Percentiles rank a stretch among this genome's conserved stretches.
Conservation (phyloP, 352 stramenopile genomes). For the Pythium phragmitis region DNA sequence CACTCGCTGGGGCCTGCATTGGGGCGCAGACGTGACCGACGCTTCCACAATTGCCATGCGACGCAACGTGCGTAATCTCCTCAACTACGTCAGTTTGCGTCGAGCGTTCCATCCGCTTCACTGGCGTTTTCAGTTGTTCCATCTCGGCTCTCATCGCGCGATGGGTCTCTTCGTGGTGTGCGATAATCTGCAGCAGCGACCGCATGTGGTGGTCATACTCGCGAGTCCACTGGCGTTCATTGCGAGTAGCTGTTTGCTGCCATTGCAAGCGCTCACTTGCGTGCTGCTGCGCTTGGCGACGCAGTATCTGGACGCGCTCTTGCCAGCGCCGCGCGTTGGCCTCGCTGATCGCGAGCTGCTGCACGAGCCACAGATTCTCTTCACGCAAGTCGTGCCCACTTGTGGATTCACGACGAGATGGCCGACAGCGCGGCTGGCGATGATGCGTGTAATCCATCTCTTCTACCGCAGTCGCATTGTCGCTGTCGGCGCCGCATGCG, state of each 20-base stretch:
- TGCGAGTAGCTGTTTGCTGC: constrained; percentile 15
- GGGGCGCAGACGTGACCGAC: not conserved
- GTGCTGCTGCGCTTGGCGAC: constrained; percentile 15
- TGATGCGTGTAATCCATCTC: not conserved
- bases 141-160: constrained; percentile 25
- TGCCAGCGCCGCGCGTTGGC: constrained; percentile 16
- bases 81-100: not conserved
- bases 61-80: not conserved
- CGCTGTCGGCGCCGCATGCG: too few species aligned
- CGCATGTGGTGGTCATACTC: constrained; percentile 48
- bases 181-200: constrained; percentile 46
- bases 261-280: constrained; percentile 22
- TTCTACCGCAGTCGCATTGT: not conserved
- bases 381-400: constrained; percentile 24
- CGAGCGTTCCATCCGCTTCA: not conserved
- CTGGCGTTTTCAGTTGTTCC: constrained; percentile 10
- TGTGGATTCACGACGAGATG: not conserved
- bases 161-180: constrained; percentile 38
- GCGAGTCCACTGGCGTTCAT: constrained; percentile 38
- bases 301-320: constrained; percentile 20
- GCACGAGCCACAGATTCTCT: constrained; percentile 40
- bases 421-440: not conserved
- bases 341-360: constrained; percentile 34
- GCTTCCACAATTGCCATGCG: not conserved
- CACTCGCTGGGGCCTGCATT: not conserved